Conservation (phyloP, 106 monocot species). For the Agapanthus africanus region DNA sequence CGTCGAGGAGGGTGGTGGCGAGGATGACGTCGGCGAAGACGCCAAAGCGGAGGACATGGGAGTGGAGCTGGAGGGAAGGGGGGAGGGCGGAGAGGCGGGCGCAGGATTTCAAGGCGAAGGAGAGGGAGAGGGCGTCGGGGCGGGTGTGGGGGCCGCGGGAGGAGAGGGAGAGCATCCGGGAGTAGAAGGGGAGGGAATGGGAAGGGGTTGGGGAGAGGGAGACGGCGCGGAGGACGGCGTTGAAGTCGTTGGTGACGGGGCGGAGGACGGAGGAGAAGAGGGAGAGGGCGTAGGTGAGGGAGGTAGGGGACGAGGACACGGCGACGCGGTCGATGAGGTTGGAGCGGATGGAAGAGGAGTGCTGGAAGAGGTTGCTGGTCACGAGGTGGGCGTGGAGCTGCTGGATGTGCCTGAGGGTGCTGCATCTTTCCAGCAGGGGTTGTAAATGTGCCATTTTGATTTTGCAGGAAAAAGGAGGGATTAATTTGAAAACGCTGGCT, state of each 20-base stretch:
- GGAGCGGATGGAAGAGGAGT: conserved; percentile 28
- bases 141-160: conserved; percentile 12
- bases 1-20: conserved; percentile 67
- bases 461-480: not conserved
- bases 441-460: conserved; percentile 12
- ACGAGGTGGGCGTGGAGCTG: conserved; percentile 60
- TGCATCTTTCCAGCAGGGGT: conserved; percentile 25
- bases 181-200: conserved; percentile 40
- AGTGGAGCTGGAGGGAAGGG: conserved; percentile 42
- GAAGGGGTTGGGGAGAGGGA: conserved; percentile 27
- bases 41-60: conserved; percentile 41
- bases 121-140: conserved; percentile 77
- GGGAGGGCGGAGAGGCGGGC: conserved; percentile 29
- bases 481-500: too few relatives aligned
- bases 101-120: conserved; percentile 66
- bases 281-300: conserved; percentile 33
- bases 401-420: conserved; percentile 33
- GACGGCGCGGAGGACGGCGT: conserved; percentile 61
- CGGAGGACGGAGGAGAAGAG: conserved; percentile 21
- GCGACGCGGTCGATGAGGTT: conserved; percentile 40
- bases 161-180: conserved; percentile 21
- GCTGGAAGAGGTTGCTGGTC: conserved; percentile 41
- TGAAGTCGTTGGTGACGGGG: conserved; percentile 72
- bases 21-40: conserved; percentile 52
- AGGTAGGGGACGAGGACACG: conserved; percentile 33